A percentile compares a stretch with the other conserved stretches of the same genome.
These are phyloP conservation scores for Prototheca cutis DNA, from an alignment of 163 green algal genomes.

Conservation along the genomic window DNA sequence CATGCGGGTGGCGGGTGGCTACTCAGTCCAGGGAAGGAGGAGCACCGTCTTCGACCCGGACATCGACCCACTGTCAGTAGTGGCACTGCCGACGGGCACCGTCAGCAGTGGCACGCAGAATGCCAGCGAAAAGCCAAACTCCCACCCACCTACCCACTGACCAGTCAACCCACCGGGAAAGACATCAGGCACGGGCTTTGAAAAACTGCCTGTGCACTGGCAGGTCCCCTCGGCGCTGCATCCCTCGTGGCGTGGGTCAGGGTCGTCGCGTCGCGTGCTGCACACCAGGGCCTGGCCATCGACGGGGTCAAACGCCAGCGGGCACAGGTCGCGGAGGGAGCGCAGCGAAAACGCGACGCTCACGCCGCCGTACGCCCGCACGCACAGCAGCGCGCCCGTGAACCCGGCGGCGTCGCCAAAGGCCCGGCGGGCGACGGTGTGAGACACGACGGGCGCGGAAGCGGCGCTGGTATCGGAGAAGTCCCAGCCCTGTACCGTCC, in stretches of 20 bases:
- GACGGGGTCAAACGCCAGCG: constrained; percentile 14
- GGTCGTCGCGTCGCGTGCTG: constrained; percentile 7
- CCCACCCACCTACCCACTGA: too few relatives aligned
- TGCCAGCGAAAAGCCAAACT: too few relatives aligned
- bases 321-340: constrained; percentile 20
- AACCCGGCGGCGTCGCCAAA: constrained; percentile 8
- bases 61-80: too few relatives aligned
- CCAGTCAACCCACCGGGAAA: too few relatives aligned
- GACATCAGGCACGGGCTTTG: constrained; percentile 23
- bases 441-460: constrained; percentile 13
- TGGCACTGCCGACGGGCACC: too few relatives aligned
- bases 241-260: constrained; percentile 24
- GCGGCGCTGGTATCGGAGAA: constrained; percentile 34
- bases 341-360: constrained; percentile 15
- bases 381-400: constrained; percentile 17
- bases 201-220: constrained; percentile 22
- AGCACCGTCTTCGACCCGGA: neutral
- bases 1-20: neutral
- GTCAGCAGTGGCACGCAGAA: too few relatives aligned
- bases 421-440: constrained; percentile 19
- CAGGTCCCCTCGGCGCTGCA: constrained; percentile 31
- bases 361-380: constrained; percentile 25
- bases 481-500: constrained; percentile 15
- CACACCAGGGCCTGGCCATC: constrained; percentile 23
- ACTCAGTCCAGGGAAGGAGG: neutral